phyloP scores from a whole-genome alignment of 1,284 basidiomycete genomes.

The Cryptococcus sp. region DNA sequence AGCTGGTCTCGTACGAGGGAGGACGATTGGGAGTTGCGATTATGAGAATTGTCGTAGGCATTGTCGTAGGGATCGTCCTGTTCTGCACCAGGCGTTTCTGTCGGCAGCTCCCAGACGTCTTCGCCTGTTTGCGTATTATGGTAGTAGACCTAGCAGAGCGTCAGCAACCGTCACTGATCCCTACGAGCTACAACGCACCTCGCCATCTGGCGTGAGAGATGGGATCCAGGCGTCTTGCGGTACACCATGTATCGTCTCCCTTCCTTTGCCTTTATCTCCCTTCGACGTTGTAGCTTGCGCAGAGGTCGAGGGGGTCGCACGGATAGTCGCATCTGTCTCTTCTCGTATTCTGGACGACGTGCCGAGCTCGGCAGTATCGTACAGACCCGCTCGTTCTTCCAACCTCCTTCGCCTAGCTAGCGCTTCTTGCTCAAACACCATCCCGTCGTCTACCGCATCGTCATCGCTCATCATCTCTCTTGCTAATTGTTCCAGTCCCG shows the following conservation, averaged over 20 bases:
- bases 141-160: constrained; percentile 74
- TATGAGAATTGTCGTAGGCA: constrained; percentile 15
- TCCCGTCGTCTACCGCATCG: constrained; percentile 17
- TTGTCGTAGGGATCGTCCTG: constrained; percentile 57
- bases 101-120: constrained; percentile 77
- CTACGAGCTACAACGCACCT: constrained; percentile 40
- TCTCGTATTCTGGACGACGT: constrained; percentile 7
- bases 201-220: constrained; percentile 50
- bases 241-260: constrained; percentile 9
- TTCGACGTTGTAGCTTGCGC: background rate
- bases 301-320: constrained; percentile 17
- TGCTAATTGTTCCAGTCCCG: constrained; percentile 40
- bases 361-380: constrained; percentile 21
- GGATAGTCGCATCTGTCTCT: constrained; percentile 32
- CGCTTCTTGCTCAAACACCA: constrained; percentile 23
- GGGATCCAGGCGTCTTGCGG: constrained; percentile 54
- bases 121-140: constrained; percentile 89
- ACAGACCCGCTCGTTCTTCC: background rate
- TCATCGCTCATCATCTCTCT: constrained; percentile 37
- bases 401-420: constrained; percentile 11
- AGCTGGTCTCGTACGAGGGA: constrained; percentile 16
- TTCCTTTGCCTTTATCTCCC: constrained; percentile 3
- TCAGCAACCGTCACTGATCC: background rate
- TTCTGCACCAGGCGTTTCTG: constrained; percentile 49
- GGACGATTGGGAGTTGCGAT: background rate